phyloP scores from a whole-genome alignment of 306 rosid genomes.

The Senna siamea region DNA sequence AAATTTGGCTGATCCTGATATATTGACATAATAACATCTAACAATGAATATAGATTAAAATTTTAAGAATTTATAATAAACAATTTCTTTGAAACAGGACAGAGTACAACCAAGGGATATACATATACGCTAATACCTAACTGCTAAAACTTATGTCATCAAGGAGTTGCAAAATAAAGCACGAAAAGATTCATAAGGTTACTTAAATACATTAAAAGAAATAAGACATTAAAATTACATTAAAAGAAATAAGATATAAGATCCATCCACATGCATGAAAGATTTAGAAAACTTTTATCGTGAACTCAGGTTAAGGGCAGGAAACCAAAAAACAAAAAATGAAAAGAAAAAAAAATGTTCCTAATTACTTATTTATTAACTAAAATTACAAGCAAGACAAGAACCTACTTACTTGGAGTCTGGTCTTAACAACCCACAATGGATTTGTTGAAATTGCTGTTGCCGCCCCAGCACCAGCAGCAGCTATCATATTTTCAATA shows the following conservation, averaged over 20 bases:
- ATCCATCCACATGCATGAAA: slow-evolving; percentile 25
- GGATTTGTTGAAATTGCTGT: slow-evolving; percentile 90
- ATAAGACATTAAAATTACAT: neutral
- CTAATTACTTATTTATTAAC: neutral
- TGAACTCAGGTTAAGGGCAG: neutral
- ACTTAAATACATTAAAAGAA: slow-evolving; percentile 13
- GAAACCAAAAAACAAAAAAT: neutral
- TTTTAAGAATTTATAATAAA: neutral
- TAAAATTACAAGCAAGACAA: slow-evolving; percentile 21
- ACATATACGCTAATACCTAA: neutral
- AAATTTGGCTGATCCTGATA: neutral
- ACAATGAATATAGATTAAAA: slow-evolving; percentile 9
- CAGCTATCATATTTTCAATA: slow-evolving; percentile 75
- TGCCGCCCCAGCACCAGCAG: slow-evolving; percentile 95
- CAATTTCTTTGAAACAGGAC: slow-evolving; percentile 21
- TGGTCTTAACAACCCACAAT: slow-evolving; percentile 96
- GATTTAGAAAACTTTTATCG: slow-evolving; percentile 17
- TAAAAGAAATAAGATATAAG: slow-evolving; percentile 13
- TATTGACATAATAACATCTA: slow-evolving; percentile 1
- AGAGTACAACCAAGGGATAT: neutral
- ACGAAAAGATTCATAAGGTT: slow-evolving; percentile 4
- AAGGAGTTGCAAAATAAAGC: slow-evolving; percentile 11
- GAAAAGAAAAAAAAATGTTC: neutral
- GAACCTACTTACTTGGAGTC: slow-evolving; percentile 83
- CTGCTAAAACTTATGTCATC: neutral